These are phyloP conservation scores for Arabidopsis arenosa DNA, from an alignment of 345 rosid species.

Conservation along the genomic window DNA sequence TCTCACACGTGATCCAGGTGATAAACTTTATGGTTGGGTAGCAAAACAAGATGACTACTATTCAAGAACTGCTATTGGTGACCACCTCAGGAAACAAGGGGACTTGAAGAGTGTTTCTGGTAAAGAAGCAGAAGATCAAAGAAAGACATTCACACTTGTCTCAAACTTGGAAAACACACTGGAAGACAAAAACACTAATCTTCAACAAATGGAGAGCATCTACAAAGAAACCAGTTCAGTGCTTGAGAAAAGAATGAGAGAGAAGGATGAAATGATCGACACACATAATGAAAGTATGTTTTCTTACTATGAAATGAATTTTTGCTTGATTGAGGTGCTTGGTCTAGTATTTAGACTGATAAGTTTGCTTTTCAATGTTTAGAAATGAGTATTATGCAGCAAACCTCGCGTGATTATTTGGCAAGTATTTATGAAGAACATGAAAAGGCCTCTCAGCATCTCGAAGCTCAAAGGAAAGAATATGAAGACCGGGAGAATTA, in stretches of 20 bases:
- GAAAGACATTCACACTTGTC: conserved; percentile 53
- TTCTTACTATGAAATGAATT: background rate
- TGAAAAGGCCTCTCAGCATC: conserved; percentile 45
- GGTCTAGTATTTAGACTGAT: conserved; percentile 6
- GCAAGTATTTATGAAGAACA: conserved; percentile 55
- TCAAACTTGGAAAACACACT: conserved; percentile 53
- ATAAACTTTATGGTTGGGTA: conserved; percentile 72
- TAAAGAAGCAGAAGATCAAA: conserved; percentile 58
- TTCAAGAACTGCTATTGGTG: conserved; percentile 47
- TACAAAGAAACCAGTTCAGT: conserved; percentile 46
- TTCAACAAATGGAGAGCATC: conserved; percentile 58
- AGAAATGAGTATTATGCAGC: conserved; percentile 57
- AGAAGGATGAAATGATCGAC: conserved; percentile 60
- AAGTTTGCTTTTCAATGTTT: conserved; percentile 21
- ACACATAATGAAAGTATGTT: conserved; percentile 62
- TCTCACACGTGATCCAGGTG: conserved; percentile 39
- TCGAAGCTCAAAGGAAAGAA: conserved; percentile 52
- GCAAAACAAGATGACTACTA: conserved; percentile 67
- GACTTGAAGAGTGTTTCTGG: conserved; percentile 63
- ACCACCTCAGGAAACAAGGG: conserved; percentile 56
- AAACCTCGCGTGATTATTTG: conserved; percentile 50
- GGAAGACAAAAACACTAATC: conserved; percentile 48
- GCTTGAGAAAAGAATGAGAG: conserved; percentile 43
- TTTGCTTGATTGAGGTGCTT: conserved; percentile 14
- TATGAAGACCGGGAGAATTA: conserved; percentile 54